Base-by-base conservation (phyloP, 192 early-diverging fungal species). In the Coemansia sp. region DNA sequence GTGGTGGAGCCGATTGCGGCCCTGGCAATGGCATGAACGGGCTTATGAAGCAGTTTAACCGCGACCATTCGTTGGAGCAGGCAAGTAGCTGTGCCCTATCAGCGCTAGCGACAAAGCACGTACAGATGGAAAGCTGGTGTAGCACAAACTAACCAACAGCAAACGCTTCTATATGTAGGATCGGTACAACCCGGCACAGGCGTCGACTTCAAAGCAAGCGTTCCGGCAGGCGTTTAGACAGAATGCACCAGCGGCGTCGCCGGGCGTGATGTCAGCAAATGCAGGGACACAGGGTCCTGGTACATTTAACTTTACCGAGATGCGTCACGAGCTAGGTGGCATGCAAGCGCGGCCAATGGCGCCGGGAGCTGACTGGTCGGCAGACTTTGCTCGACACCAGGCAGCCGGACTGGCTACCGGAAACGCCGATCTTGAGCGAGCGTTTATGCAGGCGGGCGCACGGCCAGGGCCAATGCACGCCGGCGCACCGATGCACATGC, bases 41-140 rank as follows among this genome's bases (percentile, higher is more conserved):
- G 3, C 85, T 96, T 59, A 87, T 89, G 82, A 94, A 96, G 70
- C 90, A 89, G 69, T 84, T 94, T 66, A 70, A 87, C 48, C 82
- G 87, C 51, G 92, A 94, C 70, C 82, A 86, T 38, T 91, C 90
- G 5, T 80, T 91, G 5, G 88, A 93, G 66, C 92, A 92, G 85
- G 93, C 87, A 85, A 64, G 72, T 70, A 75, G 19, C 49, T 37
- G 25, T 11, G 35, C 55, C 11, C 5, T n/a, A 39, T 15, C 57
- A 14, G 37, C 50, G 50, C 37, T 43, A n/a, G 3, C 22, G 22
- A 27, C 43, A 19, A 35, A n/a, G 23, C 3, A 23, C 5, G 7
- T 12, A 17, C 32, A 7, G 32, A 32, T 32, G 32, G 32, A 35
- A 35, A 35, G 32, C 32, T 35, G 32, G 32, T 35, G 32, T 35